Conservation (phyloP, 345 rosid genomes). For the Combretum micranthum region DNA sequence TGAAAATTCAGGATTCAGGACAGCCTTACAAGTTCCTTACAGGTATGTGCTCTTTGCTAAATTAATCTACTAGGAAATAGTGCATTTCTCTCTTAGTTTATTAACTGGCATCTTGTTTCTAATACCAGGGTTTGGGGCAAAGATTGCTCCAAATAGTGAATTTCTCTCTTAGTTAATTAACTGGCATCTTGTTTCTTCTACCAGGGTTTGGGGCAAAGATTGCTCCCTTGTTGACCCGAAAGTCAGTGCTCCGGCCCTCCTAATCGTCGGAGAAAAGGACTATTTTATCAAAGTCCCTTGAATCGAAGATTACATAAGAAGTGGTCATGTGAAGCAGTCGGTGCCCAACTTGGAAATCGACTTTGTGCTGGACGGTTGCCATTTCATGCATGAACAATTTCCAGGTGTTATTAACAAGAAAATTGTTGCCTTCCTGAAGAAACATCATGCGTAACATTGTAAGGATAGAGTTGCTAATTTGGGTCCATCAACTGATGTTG, state of each 20-base stretch:
- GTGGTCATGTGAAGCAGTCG: conserved; percentile 9
- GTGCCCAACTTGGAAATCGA: conserved; percentile 9
- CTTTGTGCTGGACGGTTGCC: conserved; percentile 14
- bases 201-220: no score
- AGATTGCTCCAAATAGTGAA: no score
- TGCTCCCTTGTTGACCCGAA: no score
- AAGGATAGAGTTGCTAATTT: no score
- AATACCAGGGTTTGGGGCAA: no score
- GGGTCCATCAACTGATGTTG: no score
- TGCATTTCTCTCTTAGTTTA: no score
- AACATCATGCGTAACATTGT: conserved; percentile 1
- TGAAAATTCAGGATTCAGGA: conserved; percentile 23
- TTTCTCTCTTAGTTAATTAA: no score
- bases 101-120: no score
- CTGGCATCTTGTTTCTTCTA: no score
- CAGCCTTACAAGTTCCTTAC: not conserved
- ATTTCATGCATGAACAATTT: conserved; percentile 19
- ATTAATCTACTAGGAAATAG: no score
- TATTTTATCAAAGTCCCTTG: conserved; percentile 26
- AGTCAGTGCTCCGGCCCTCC: conserved; percentile 1
- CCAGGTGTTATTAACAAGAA: conserved; percentile 16
- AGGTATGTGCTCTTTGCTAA: no score
- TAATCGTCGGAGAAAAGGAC: conserved; percentile 24
- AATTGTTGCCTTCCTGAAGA: conserved; percentile 12
- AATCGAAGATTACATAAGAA: conserved; percentile 12